Conservation (phyloP, 768 basidiomycete species). For the Tylopilus felleus region DNA sequence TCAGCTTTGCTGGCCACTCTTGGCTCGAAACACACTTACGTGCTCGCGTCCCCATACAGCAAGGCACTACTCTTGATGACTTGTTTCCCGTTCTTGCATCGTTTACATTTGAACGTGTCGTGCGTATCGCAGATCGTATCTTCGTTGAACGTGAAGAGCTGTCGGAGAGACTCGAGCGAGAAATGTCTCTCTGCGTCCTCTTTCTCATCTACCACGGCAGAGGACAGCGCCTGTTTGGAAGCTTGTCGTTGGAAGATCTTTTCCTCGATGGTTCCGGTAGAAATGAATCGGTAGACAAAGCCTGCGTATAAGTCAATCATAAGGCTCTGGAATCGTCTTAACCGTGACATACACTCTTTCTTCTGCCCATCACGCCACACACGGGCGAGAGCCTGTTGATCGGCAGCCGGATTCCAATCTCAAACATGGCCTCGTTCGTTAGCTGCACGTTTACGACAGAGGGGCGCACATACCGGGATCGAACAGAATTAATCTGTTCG, state of each 20-base stretch:
- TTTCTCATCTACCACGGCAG: slow-evolving; percentile 97
- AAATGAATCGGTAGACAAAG: slow-evolving; percentile 98
- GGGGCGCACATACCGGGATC: slow-evolving; percentile 68
- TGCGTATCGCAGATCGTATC: slow-evolving; percentile 89
- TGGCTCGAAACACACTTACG: slow-evolving; percentile 53
- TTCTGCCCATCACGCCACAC: slow-evolving; percentile 99
- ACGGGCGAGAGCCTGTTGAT: slow-evolving; percentile 96
- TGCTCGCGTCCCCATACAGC: slow-evolving; percentile 95
- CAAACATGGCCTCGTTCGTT: background rate
- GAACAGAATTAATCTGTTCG: slow-evolving; percentile 92
- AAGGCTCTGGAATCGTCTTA: background rate
- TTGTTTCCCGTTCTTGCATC: slow-evolving; percentile 86
- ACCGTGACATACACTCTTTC: slow-evolving; percentile 80
- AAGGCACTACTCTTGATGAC: slow-evolving; percentile 77
- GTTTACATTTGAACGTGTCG: slow-evolving; percentile 96
- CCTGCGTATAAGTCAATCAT: slow-evolving; percentile 42
- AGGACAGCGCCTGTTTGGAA: slow-evolving; percentile 93
- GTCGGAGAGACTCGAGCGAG: slow-evolving; percentile 80
- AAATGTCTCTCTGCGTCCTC: slow-evolving; percentile 96
- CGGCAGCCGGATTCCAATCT: slow-evolving; percentile 99
- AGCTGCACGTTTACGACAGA: background rate
- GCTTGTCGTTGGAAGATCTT: slow-evolving; percentile 99
- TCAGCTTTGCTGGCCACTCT: slow-evolving; percentile 1
- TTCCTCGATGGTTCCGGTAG: slow-evolving; percentile 96
- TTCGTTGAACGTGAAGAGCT: slow-evolving; percentile 90